Base-by-base conservation (phyloP, 768 basidiomycete species). In the Sutorius australiensis region DNA sequence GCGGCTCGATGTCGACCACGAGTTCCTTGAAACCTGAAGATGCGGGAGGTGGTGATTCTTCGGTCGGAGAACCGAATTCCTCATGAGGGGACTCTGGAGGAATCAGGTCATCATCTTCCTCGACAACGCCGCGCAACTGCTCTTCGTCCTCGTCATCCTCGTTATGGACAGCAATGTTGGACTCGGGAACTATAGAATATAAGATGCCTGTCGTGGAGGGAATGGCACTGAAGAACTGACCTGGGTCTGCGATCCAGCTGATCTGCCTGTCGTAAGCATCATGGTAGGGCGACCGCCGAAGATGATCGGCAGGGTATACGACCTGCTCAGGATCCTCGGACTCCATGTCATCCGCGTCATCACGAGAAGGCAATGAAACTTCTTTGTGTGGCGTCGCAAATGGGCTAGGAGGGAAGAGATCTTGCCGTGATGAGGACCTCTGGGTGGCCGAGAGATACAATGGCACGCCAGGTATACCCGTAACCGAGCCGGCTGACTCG, bases 191-290 rank as follows among this genome's bases (percentile, higher is more conserved):
- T 83, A 55, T 30, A 28, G 27, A 30, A 31, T 12, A 44, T 67
- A 14, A 60, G 47, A 51, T n/a, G 28, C 10, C 19, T 41, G 56
- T 60, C 43, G 48, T 32, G 33, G 39, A 45, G 54, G n/a, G 37
- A 32, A 30, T 2, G 45, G 41, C n/a, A 21, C 32, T 41, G 55
- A 47, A 55, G 31, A 28, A 62, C 81, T 60, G 61, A 88, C 89
- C 83, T 65, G 79, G 84, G 43, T 83, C 81, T 38, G 86, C 87
- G 34, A 88, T 74, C 89, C 89, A 92, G 61, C 89, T 92, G 41
- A 83, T 81, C 59, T 83, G 79, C 57, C 84, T 76, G 30, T 82
- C 66, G 48, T 51, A 80, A 30, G 69, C 75, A 45, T 71, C 74
- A 46, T 79, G 75, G 33, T 77, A 80, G n/a, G 78, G 75, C 13